phyloP scores from a whole-genome alignment of 2,329 filamentous ascomycete species.

The Colletotrichum agaves region DNA sequence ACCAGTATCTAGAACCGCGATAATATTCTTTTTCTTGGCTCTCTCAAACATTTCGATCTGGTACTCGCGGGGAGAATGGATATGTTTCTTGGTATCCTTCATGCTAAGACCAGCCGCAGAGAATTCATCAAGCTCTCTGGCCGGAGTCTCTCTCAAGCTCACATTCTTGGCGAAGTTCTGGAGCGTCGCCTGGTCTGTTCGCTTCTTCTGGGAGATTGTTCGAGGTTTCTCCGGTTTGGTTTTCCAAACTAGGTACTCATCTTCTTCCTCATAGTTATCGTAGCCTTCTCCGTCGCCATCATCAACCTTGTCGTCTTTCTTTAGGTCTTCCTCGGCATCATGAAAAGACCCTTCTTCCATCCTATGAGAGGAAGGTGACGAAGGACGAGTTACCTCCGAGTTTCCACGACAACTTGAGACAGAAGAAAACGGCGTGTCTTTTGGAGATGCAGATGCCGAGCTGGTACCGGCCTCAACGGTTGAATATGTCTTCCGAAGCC shows the following conservation, averaged over 20 bases:
- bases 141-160: slow-evolving; percentile 45
- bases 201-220: slow-evolving; percentile 58
- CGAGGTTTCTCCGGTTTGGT: slow-evolving; percentile 47
- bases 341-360: neutral
- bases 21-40: slow-evolving; percentile 86
- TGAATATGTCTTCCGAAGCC: neutral
- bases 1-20: slow-evolving; percentile 95
- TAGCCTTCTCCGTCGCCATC: slow-evolving; percentile 15
- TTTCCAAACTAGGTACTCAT: slow-evolving; percentile 42
- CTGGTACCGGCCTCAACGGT: neutral
- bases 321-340: neutral
- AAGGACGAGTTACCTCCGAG: neutral
- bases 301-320: neutral
- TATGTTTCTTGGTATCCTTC: slow-evolving; percentile 64
- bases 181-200: slow-evolving; percentile 61
- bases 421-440: neutral
- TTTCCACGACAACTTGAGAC: neutral
- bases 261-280: slow-evolving; percentile 2
- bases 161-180: slow-evolving; percentile 53
- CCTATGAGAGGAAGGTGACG: neutral
- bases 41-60: slow-evolving; percentile 91
- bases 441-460: neutral
- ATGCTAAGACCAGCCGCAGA: slow-evolving; percentile 48
- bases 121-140: slow-evolving; percentile 44
- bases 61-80: slow-evolving; percentile 86